A percentile compares a stretch with the other conserved stretches of the same genome.
Conservation (phyloP, 2,329 filamentous ascomycete genomes). For the Diplocarpon rosae region DNA sequence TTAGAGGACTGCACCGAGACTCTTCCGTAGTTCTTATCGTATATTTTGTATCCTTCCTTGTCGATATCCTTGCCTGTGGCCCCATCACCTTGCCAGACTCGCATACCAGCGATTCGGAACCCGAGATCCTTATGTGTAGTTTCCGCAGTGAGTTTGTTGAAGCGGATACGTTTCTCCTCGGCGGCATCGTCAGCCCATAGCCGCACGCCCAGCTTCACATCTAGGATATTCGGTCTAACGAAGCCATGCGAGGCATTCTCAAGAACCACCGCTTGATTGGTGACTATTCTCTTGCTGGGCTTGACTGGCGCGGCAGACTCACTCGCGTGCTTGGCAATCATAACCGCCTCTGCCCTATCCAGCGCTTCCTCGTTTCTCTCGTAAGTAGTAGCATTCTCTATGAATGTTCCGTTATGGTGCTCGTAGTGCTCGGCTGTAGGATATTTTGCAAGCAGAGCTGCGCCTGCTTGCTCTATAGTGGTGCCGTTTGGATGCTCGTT, state of each 20-base stretch:
- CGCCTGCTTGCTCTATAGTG: slow-evolving; percentile 39
- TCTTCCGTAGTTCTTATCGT: slow-evolving; percentile 53
- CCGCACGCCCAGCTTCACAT: slow-evolving; percentile 79
- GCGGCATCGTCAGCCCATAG: slow-evolving; percentile 72
- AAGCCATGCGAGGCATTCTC: slow-evolving; percentile 78
- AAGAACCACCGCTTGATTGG: slow-evolving; percentile 70
- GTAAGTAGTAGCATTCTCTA: slow-evolving; percentile 31
- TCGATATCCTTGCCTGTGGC: slow-evolving; percentile 42
- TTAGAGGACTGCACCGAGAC: slow-evolving; percentile 41
- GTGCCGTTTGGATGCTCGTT: slow-evolving; percentile 39
- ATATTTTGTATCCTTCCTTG: slow-evolving; percentile 44
- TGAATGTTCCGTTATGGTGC: slow-evolving; percentile 29
- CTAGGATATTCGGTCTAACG: slow-evolving; percentile 76
- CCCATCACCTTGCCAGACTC: slow-evolving; percentile 46
- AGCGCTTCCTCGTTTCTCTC: slow-evolving; percentile 6
- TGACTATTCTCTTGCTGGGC: slow-evolving; percentile 45
- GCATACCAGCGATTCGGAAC: slow-evolving; percentile 56
- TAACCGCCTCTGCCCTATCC: slow-evolving; percentile 3
- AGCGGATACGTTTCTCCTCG: slow-evolving; percentile 45
- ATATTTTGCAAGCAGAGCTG: slow-evolving; percentile 28
- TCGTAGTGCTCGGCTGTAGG: slow-evolving; percentile 1
- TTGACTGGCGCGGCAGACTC: slow-evolving; percentile 18
- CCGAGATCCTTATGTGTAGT: slow-evolving; percentile 51
- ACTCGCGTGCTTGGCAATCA: slow-evolving; percentile 21
- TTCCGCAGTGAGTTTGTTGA: slow-evolving; percentile 45